A percentile compares a stretch with the other conserved stretches of the same genome.
Evolutionary conservation across 306 rosid genomes (phyloP).

Genomic region (Arachis hypogaea): DNA sequence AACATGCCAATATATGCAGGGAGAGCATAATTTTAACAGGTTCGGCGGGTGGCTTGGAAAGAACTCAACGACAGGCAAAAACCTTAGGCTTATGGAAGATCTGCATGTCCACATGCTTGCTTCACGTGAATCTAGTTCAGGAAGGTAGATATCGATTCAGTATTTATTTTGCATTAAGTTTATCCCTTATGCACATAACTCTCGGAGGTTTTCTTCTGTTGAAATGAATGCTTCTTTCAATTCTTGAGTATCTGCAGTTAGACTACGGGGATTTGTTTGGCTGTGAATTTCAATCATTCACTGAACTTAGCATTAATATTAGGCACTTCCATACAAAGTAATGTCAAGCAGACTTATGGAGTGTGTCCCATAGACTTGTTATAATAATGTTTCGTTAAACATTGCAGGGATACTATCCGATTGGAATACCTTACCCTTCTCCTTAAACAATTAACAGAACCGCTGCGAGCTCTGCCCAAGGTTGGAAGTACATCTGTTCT

Average conservation of each 20-base stretch:
- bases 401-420: conserved; percentile 74
- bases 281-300: conserved; percentile 4
- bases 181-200: conserved; percentile 19
- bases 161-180: conserved; percentile 30
- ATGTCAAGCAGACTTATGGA: conserved; percentile 11
- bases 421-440: conserved; percentile 75
- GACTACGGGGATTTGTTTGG: conserved; percentile 6
- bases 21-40: conserved; percentile 85
- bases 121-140: conserved; percentile 80
- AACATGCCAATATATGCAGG: conserved; percentile 52
- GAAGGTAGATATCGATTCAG: conserved; percentile 60
- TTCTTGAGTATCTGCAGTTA: conserved; percentile 10
- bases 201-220: conserved; percentile 21
- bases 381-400: conserved; percentile 38
- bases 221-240: conserved; percentile 28
- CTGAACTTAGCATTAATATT: conserved; percentile 29
- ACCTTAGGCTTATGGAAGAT: conserved; percentile 87
- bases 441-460: conserved; percentile 70
- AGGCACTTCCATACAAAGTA: conserved; percentile 18
- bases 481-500: conserved; percentile 48
- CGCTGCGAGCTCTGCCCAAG: conserved; percentile 74
- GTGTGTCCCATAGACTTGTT: conserved; percentile 20
- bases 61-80: conserved; percentile 85
- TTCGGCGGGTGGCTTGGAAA: conserved; percentile 98
- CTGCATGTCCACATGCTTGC: conserved; percentile 88